Evolutionary conservation across 1,284 basidiomycete genomes (phyloP), one percentile per base, ranked within the genome.

Genomic region (Trichosporon inkin): DNA sequence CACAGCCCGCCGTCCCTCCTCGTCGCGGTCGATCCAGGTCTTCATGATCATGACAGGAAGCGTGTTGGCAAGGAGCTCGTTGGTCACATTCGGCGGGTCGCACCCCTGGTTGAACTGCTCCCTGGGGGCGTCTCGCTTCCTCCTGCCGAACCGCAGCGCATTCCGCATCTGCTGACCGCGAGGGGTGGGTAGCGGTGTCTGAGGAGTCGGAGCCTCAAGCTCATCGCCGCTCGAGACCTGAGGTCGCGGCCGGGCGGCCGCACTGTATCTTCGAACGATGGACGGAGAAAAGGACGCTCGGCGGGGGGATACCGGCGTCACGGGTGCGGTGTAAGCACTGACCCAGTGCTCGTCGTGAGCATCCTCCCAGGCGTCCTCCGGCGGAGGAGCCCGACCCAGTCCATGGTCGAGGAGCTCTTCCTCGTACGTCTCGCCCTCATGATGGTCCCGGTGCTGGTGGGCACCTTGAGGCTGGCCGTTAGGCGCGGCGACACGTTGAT

Each of bases 21-120:
- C 94, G 74, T 97, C 94, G 35, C 89, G 84, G 71, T 97, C 93
- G 58, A 98, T 84, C 85, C 89, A 92, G 67, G 97, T 85, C 54
- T 89, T 87, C 54, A 95, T 79, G 81, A 95, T 88, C 64, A 93
- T 82, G 6, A 87, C 85, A 0, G 89, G 88, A 11, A 95, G 83
- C 19, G 89, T 88, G 3, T 90, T 88, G 0, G 86, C 83, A 13
- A 92, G 86, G 44, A 94, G 84, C 71, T 93, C 91, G 66, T 91
- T 90, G 2, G 86, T 90, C 56, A 93, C 87, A 63, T 89, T 89
- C 24, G 92, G 85, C 17, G 72, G 28, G 16, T n/a, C 16, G 10
- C 34, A 17, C 1, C 44, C 47, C 20, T 20, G 24, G 41, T 20
- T 37, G 22, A 36, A 38, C 14, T 37, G 44, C 17, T 36, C 24